Percentiles rank a stretch among this genome's conserved stretches.
Evolutionary conservation across 768 basidiomycete genomes (phyloP).

Genomic region (Mycena chlorophos): DNA sequence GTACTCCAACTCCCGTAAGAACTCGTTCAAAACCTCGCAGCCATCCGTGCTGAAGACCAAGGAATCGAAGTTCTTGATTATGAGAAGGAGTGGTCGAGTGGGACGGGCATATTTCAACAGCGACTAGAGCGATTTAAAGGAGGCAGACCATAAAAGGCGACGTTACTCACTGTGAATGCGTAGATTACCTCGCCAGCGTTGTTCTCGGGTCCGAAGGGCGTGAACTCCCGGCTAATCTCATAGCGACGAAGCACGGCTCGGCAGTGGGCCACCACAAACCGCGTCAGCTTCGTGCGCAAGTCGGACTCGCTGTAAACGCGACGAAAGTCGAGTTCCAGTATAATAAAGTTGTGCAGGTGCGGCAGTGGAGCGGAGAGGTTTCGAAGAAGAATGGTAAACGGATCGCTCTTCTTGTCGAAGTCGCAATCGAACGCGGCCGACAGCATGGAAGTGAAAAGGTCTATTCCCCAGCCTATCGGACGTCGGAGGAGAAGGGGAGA

Average conservation of each 20-base stretch:
- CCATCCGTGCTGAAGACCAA: neutral
- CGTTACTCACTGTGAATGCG: too few species aligned
- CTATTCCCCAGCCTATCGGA: neutral
- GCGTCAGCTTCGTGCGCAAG: neutral
- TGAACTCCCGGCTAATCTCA: neutral
- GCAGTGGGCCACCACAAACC: neutral
- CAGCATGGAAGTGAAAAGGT: neutral
- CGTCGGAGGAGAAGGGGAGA: neutral
- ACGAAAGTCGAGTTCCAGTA: neutral
- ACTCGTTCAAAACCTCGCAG: neutral
- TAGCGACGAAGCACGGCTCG: neutral
- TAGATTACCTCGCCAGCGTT: neutral
- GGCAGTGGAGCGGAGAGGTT: neutral
- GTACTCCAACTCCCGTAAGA: neutral
- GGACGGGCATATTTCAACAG: too few species aligned
- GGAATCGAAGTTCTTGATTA: neutral
- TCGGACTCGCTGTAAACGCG: neutral
- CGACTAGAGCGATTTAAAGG: too few species aligned
- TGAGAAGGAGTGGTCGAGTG: neutral
- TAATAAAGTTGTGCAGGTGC: neutral
- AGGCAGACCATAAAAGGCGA: too few species aligned
- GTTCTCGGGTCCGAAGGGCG: neutral
- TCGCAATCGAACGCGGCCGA: neutral
- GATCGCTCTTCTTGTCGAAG: neutral
- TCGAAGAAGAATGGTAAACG: neutral